Evolutionary conservation across 208 protist genomes (phyloP).

Genomic region (Crithidia sp.): DNA sequence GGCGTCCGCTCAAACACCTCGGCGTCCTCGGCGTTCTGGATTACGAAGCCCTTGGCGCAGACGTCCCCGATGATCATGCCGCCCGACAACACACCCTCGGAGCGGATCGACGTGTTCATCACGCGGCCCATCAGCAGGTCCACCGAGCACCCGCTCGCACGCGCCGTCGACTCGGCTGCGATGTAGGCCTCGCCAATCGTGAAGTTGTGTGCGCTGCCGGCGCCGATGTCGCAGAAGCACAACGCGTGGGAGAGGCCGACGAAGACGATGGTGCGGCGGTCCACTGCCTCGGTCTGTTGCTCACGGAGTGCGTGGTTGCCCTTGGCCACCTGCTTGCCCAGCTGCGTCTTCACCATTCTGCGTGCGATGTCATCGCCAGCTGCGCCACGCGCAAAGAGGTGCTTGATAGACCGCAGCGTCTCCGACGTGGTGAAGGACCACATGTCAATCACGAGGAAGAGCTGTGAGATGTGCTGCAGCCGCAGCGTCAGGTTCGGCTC

Average conservation of each 20-base stretch:
- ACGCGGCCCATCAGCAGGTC: conserved; percentile 38
- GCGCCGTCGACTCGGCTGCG: conserved; percentile 33
- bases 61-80: conserved; percentile 54
- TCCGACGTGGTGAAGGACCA: conserved; percentile 51
- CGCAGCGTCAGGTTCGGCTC: conserved; percentile 71
- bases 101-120: conserved; percentile 53
- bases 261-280: conserved; percentile 36
- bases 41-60: conserved; percentile 58
- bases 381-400: conserved; percentile 39
- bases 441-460: conserved; percentile 68
- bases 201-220: conserved; percentile 76
- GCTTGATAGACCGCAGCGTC: conserved; percentile 40
- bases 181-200: conserved; percentile 46
- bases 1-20: conserved; percentile 55
- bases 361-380: conserved; percentile 23
- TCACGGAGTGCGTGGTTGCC: conserved; percentile 7
- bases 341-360: conserved; percentile 15
- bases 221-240: conserved; percentile 70
- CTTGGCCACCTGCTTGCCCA: conserved; percentile 17
- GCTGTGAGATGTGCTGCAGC: conserved; percentile 72
- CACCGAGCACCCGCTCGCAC: conserved; percentile 27
- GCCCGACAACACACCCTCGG: conserved; percentile 83
- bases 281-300: not conserved
- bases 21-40: conserved; percentile 52
- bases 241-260: conserved; percentile 51